Evolutionary conservation across 441 rosid species (phyloP), one percentile per base, ranked within the genome.

Genomic region (Metrosideros polymorpha): DNA sequence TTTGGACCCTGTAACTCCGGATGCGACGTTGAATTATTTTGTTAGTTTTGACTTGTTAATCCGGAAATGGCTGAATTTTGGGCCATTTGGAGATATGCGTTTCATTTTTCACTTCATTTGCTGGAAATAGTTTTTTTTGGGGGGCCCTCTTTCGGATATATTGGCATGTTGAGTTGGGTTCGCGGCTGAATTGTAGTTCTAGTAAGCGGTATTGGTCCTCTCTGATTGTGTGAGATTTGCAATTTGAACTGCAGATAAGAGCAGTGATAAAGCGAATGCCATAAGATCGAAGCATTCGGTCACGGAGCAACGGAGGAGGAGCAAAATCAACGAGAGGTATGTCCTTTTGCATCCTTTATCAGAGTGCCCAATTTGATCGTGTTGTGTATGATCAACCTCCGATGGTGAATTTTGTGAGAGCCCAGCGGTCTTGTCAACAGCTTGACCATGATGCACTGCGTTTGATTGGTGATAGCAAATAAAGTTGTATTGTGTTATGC

Each of bases 311-410:
- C 91, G 96, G 47, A 89, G 95, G 87, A 90, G 96, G 89, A 94
- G 95, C 93, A 94, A 94, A 91, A 94, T 94, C 86, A 94, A 94
- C 57, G 96, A 94, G 90, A 92, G 97, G 97, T 93, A 32, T 75
- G 59, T 51, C 82, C 47, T 51, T n/a, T n/a, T 10, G 39, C 54
- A 17, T 79, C 83, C 30, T 47, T 47, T 42, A 19, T 82, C 45
- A 9, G 45, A 35, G 27, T 66, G 45, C 77, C 25, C 22, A 27
- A 66, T 66, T 66, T 19, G 8, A 66, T 66, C 15, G 7, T 82
- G 84, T 32, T 29, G 84, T 82, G 84, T 82, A 30, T n/a, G 56
- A 32, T 82, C 47, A 66, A 35, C 47, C 77, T 66, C 27, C 45
- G 15, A 5, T 35, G 47, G 79, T 19, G 79, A 66, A 66, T 66